Base-by-base conservation (phyloP, 2,329 filamentous ascomycete species). In the Thermochaetoides dissita region DNA sequence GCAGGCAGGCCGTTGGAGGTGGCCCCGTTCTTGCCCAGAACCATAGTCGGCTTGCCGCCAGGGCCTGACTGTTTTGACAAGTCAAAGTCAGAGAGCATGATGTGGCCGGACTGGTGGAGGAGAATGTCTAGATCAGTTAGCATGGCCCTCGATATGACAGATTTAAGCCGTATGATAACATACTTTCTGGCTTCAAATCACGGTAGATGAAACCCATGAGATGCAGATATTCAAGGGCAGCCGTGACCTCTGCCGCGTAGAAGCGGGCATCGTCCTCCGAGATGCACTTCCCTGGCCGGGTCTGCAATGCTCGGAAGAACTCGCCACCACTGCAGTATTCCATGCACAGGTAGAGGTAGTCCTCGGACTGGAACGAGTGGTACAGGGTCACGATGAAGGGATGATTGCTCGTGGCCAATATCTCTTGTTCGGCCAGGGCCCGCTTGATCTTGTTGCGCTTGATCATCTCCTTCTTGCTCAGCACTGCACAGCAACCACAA, bases 391-490 rank as follows among this genome's bases (percentile, higher is more conserved):
- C 91, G 58, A 98, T 98, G 62, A 98, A 98, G 0, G 91, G 91
- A 57, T 98, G 91, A 55, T 98, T 98, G 69, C 89, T 96, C 35
- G 91, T 98, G 7, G 91, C 91, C 41, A 98, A 69, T 51, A 98
- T 98, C 63, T 98, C 91, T 60, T 96, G 91, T 65, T 98, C 91
- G 33, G 91, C 91, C 53, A 98, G 71, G 10, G 91, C 91, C 58
- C 91, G 79, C 74, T 98, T 98, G 67, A 98, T 98, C 74, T 98
- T 98, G 71, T 98, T 98, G 45, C 91, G 83, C 69, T 98, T 98
- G 64, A 98, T 98, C 91, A 98, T 98, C 64, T 98, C 91, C 70
- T 96, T 95, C 66, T 98, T 98, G 72, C 88, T 96, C 63, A 98
- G 61, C 6, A 98, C 91, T 96, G 42, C 37, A 41, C 40, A 72